Conservation (phyloP, 345 rosid genomes). For the Salix exigua region DNA sequence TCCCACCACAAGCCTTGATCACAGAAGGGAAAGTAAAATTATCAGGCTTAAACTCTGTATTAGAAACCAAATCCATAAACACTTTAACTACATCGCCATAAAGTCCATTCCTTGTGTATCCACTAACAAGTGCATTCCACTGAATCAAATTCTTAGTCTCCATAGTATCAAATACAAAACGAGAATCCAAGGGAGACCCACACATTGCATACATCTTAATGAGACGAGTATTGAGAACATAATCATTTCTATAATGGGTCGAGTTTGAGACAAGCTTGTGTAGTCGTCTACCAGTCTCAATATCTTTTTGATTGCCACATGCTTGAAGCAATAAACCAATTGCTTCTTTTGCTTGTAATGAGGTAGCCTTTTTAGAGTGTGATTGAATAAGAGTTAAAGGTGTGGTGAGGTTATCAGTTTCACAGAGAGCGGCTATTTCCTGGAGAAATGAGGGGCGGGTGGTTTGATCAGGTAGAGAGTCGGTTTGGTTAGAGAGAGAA, state of each 20-base stretch:
- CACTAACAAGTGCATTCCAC: conserved; percentile 71
- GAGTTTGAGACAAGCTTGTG: conserved; percentile 45
- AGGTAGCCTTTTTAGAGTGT: conserved; percentile 7
- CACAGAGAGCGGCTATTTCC: conserved; percentile 37
- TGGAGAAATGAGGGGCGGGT: conserved; percentile 22
- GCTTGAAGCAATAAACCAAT: conserved; percentile 48
- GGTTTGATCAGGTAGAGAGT: conserved; percentile 1
- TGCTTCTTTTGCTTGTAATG: conserved; percentile 39
- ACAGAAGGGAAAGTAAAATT: conserved; percentile 66
- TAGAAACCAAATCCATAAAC: conserved; percentile 44
- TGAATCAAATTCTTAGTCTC: conserved; percentile 48
- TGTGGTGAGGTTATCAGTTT: conserved; percentile 36
- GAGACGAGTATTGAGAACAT: conserved; percentile 46
- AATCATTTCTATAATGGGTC: conserved; percentile 35
- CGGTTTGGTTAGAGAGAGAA: conserved; percentile 9
- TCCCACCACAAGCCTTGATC: conserved; percentile 58
- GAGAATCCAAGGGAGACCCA: conserved; percentile 46
- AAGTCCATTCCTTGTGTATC: conserved; percentile 53
- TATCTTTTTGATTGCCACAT: conserved; percentile 39
- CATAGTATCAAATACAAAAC: conserved; percentile 41
- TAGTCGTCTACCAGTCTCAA: conserved; percentile 44
- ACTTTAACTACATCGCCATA: conserved; percentile 35
- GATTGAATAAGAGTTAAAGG: conserved; percentile 31
- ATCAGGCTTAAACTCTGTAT: conserved; percentile 45
- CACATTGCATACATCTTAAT: conserved; percentile 60